Percentiles rank a stretch among this genome's conserved stretches.
phyloP scores from a whole-genome alignment of 768 basidiomycete genomes.

The Rubroboletus satanas region DNA sequence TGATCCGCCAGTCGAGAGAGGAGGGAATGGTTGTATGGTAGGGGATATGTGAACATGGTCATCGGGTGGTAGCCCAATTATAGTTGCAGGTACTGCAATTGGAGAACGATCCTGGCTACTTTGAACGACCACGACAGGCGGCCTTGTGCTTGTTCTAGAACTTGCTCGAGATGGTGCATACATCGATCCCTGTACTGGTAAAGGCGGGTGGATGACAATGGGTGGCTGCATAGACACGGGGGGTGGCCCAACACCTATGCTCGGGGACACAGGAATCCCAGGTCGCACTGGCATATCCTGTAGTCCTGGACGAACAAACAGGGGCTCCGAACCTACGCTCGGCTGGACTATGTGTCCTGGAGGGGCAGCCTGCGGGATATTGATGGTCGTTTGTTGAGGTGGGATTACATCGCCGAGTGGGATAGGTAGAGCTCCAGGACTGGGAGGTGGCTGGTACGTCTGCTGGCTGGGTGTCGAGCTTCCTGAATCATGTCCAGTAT shows the following conservation, averaged over 20 bases:
- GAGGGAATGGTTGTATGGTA: conserved; percentile 22
- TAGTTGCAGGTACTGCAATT: conserved; percentile 15
- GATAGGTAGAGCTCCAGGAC: conserved; percentile 15
- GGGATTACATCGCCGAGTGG: conserved; percentile 9
- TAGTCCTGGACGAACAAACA: not conserved
- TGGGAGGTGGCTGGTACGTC: conserved; percentile 13
- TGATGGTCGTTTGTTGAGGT: conserved; percentile 14
- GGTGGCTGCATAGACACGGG: not conserved
- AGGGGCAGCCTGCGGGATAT: conserved; percentile 18
- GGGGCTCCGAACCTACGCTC: not conserved
- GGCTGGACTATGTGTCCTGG: conserved; percentile 19
- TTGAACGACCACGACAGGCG: conserved; percentile 16
- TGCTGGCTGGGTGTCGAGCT: conserved; percentile 27
- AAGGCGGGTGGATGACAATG: conserved; percentile 19
- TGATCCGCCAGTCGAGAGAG: conserved; percentile 5
- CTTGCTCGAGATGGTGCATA: conserved; percentile 15
- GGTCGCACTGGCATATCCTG: not conserved
- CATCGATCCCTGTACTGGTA: conserved; percentile 5
- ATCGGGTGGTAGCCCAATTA: conserved; percentile 14
- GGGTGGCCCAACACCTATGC: conserved; percentile 2
- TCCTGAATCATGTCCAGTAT: conserved; percentile 10
- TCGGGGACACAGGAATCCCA: conserved; percentile 7
- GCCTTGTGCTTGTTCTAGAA: conserved; percentile 15
- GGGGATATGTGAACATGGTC: conserved; percentile 20
- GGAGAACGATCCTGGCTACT: conserved; percentile 22